Evolutionary conservation across 2,329 filamentous ascomycete species (phyloP), one percentile per base, ranked within the genome.

Genomic region (Clarireedia monteithiana): DNA sequence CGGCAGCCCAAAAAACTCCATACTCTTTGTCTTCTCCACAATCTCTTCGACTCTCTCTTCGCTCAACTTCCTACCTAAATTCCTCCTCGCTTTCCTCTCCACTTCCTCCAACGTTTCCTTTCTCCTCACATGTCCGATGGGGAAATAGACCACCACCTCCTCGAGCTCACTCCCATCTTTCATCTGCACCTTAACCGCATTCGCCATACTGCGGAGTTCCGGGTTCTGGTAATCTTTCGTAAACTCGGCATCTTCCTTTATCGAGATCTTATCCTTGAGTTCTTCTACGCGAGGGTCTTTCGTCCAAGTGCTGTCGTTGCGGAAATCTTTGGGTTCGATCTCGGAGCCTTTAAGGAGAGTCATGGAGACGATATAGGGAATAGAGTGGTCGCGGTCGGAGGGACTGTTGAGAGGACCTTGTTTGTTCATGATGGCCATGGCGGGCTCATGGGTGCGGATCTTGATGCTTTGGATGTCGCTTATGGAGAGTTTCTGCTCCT

Each of bases 101-200:
- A 68, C 62, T 10, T 50, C 23, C 6, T 36, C 47, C 24, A 60
- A 24, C 10, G 67, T 68, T 7, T 62, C 58, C 2, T 26, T 34
- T 24, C 61, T 51, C 45, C 55, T 54, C 6, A 52, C 52, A 55
- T 68, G 62, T 2, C 66, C 68, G 7, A 62, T 56, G 0, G 73
- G 72, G 63, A 73, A 76, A 58, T 76, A 62, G 5, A 72, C 59
- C 6, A 69, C 12, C 9, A 69, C 60, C 45, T 72, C 69, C 2
- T 64, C 58, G 10, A 71, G 38, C 17, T 45, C 42, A 2, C 53
- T 53, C 1, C 66, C 64, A 55, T 68, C 60, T 7, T 52, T 47
- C 9, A 73, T 50, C 12, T 55, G 24, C 1, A 72, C 54, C 1
- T 58, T 65, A 12, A 72, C 14, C 0, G 59, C 70, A 47, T 59